Conservation (phyloP, 2,329 filamentous ascomycete species). For the Phaeomoniella chlamydospora region DNA sequence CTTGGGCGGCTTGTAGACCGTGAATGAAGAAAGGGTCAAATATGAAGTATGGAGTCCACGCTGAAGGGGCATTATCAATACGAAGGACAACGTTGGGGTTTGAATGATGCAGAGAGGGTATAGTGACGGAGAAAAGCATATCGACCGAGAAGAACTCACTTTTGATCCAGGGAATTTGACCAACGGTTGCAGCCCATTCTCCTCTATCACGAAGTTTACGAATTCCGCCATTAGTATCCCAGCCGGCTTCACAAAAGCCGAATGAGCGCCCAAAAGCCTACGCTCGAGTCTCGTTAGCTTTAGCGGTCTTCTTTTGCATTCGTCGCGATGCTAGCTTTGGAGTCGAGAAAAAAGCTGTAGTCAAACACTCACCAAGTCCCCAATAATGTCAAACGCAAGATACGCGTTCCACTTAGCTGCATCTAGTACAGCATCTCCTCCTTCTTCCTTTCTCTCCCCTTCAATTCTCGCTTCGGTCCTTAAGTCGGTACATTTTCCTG, state of each 20-base stretch:
- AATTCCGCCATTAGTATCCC: constrained; percentile 5
- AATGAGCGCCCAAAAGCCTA: constrained; percentile 14
- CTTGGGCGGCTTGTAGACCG: too few relatives aligned
- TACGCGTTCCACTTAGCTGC: too few relatives aligned
- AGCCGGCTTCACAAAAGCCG: constrained; percentile 9
- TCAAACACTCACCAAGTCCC: too few relatives aligned
- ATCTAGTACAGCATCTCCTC: too few relatives aligned
- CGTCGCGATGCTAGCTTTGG: too few relatives aligned
- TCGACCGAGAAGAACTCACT: background rate
- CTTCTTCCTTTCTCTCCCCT: too few relatives aligned
- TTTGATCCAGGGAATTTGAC: constrained; percentile 6
- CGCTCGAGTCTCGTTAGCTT: constrained; percentile 8
- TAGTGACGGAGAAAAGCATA: background rate
- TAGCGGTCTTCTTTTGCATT: too few relatives aligned
- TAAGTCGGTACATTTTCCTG: constrained; percentile 2
- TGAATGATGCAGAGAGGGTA: constrained; percentile 3
- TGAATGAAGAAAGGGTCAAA: too few relatives aligned
- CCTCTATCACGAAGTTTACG: constrained; percentile 5
- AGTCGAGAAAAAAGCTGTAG: too few relatives aligned
- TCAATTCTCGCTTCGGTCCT: too few relatives aligned
- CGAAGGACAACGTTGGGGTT: constrained; percentile 12
- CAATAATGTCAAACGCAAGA: too few relatives aligned
- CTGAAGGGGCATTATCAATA: constrained; percentile 13
- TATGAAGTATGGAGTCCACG: too few relatives aligned
- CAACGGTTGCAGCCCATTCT: constrained; percentile 5